Conservation (phyloP, 164 flowering plant species). For the Umbilicus rupestris region DNA sequence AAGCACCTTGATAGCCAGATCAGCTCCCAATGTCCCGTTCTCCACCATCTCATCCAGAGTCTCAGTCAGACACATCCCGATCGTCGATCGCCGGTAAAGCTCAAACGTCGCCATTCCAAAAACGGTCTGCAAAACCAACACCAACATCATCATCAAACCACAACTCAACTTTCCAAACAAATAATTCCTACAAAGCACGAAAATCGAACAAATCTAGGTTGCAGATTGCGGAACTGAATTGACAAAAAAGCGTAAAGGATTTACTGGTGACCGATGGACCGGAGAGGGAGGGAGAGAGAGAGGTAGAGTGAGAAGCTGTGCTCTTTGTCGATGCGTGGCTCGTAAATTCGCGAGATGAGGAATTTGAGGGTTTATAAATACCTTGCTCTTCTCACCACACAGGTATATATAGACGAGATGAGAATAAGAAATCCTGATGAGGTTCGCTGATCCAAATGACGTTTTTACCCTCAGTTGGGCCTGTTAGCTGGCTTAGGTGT, state of each 20-base stretch:
- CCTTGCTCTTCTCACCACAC: slow-evolving; percentile 25
- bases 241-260: not conserved
- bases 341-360: slow-evolving; percentile 15
- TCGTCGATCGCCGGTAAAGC: slow-evolving; percentile 82
- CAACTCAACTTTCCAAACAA: not conserved
- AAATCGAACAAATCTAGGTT: not conserved
- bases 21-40: slow-evolving; percentile 69
- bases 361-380: slow-evolving; percentile 28
- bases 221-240: not conserved
- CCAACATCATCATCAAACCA: slow-evolving; percentile 13
- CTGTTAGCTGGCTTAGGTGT: not conserved
- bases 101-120: slow-evolving; percentile 81
- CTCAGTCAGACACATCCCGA: slow-evolving; percentile 95
- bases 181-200: not conserved
- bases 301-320: not conserved
- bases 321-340: not conserved
- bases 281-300: slow-evolving; percentile 8
- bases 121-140: not conserved
- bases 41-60: slow-evolving; percentile 93
- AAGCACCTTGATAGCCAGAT: slow-evolving; percentile 89
- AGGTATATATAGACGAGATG: slow-evolving; percentile 24
- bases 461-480: not conserved
- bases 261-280: not conserved
- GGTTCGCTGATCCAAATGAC: not conserved
- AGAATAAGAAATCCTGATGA: not conserved